phyloP scores from a whole-genome alignment of 2,329 filamentous ascomycete genomes.

The Moelleriella libera region DNA sequence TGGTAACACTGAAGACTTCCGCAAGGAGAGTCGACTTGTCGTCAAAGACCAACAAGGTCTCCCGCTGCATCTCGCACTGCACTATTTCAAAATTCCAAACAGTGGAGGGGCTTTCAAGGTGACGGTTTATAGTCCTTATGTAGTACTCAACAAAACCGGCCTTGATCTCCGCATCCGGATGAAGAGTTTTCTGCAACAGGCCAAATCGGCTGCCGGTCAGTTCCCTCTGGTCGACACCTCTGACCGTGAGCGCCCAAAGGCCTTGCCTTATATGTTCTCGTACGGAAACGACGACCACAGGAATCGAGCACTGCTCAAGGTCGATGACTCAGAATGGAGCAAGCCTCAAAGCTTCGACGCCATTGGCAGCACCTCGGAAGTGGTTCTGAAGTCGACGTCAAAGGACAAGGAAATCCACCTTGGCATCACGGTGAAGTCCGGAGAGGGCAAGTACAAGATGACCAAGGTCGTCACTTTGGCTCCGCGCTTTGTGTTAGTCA shows the following conservation, averaged over 20 bases:
- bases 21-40: slow-evolving; percentile 62
- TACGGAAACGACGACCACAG: slow-evolving; percentile 78
- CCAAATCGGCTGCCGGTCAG: slow-evolving; percentile 73
- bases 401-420: slow-evolving; percentile 75
- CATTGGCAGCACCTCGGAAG: slow-evolving; percentile 83
- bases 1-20: slow-evolving; percentile 75
- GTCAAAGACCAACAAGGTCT: slow-evolving; percentile 78
- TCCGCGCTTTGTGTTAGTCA: slow-evolving; percentile 86
- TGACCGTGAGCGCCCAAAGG: slow-evolving; percentile 48
- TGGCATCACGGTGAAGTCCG: slow-evolving; percentile 76
- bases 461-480: slow-evolving; percentile 90
- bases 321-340: slow-evolving; percentile 88
- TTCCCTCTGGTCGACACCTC: slow-evolving; percentile 38
- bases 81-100: slow-evolving; percentile 82
- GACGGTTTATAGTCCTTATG: slow-evolving; percentile 87
- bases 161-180: slow-evolving; percentile 76
- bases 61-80: slow-evolving; percentile 66
- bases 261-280: slow-evolving; percentile 91
- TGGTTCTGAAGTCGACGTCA: slow-evolving; percentile 61
- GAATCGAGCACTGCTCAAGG: slow-evolving; percentile 77
- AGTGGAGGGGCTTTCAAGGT: slow-evolving; percentile 94
- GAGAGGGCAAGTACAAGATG: slow-evolving; percentile 95
- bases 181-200: slow-evolving; percentile 76
- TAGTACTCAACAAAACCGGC: slow-evolving; percentile 90
- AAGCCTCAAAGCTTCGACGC: slow-evolving; percentile 97